Base-by-base conservation (phyloP, 2,329 filamentous ascomycete genomes). In the Westerdykella ornata region DNA sequence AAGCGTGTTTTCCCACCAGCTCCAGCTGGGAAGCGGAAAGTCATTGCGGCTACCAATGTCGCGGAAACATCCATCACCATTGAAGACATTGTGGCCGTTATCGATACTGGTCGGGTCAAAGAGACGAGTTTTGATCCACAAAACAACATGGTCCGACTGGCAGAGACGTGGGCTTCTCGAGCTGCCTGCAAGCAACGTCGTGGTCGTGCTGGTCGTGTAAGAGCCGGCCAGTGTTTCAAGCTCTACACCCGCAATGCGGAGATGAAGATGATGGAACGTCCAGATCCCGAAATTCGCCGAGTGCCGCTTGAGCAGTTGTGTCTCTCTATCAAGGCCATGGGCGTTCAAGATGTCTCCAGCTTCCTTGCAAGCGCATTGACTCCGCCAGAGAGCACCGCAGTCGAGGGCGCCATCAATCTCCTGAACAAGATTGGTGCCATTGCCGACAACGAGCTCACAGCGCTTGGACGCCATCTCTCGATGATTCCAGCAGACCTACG, bases 1-100 rank as follows among this genome's bases (percentile, higher is more conserved):
- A 84, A 85, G 46, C 78, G 81, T 17, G 92, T 98, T 1, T 98
- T 98, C 61, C 75, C 79, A 19, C 74, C 75, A 12, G 71, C 92
- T 4, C 89, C 90, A 0, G 64, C 70, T 2, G 88, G 88, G 0
- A 89, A 87, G 67, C 78, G 92, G 28, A 98, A 98, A 67, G 80
- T 98, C 11, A 85, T 98, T 26, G 86, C 90, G 5, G 87, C 92
- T 1, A 98, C 92, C 34, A 98, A 98, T 57, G 90, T 98, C 2
- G 92, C 92, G 2, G 92, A 98, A 65, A 98, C 92, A 0, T 97
- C 92, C 2, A 97, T 98, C 62, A 98, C 92, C 0, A 98, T 98
- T 45, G 89, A 96, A 60, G 92, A 98, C 60, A 86, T 98, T 39
- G 85, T 97, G 2, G 90, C 87, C 2, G 92, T 98, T 35, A 90